Evolutionary conservation across 2,329 filamentous ascomycete species (phyloP), one percentile per base, ranked within the genome.

Genomic region (Exophiala spinifera): DNA sequence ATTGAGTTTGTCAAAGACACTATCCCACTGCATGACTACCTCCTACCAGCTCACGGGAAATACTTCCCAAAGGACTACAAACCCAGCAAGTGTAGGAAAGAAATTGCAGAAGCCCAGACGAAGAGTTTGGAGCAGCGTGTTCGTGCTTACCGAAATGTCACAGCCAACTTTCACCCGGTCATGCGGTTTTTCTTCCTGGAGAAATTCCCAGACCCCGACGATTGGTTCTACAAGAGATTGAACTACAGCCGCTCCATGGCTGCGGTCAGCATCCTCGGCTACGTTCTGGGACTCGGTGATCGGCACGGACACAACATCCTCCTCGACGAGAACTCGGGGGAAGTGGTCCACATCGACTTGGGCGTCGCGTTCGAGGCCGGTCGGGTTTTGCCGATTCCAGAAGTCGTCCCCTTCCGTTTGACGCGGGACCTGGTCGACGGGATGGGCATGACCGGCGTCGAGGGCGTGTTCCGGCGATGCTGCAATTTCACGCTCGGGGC

Each of bases 111-210:
- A 28, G 90, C 85, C 1, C 87, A 92, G 65, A 80, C 77, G 31
- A 84, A 87, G 57, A 81, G 84, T 0, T 77, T 84, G 8, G 88
- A 91, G 25, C 78, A 80, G 7, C 84, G 94, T 14, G 76, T 96
- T 45, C 80, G 82, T 60, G 84, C 83, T 0, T 99, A 88, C 74
- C 85, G 86, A 47, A 86, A 85, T 59, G 85, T 96, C 2, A 86
- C 84, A 4, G 85, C 91, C 3, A 82, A 83, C 46, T 96, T 97
- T 70, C 88, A 91, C 58, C 94, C 95, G 0, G 94, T 97, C 3
- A 88, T 99, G 85, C 84, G 88, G 53, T 95, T 91, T 74, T 99
- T 99, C 74, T 96, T 99, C 70, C 90, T 96, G 77, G 94, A 99
- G 69, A 84, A 88, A 57, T 99, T 96, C 68, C 80, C 86, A 48